phyloP scores from a whole-genome alignment of 2,329 filamentous ascomycete species.

The Epichloe festucae region DNA sequence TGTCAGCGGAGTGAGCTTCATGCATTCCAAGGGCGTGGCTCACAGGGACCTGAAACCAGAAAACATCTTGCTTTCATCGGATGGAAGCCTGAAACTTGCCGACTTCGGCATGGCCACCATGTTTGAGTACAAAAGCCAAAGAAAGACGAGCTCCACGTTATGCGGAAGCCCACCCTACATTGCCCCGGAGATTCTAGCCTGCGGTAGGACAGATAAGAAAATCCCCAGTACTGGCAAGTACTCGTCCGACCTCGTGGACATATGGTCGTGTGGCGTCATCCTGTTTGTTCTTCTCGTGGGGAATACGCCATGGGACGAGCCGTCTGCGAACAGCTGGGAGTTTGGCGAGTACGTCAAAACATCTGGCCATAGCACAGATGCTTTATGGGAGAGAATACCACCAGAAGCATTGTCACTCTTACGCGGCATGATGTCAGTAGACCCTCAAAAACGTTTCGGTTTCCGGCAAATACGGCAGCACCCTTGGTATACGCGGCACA shows the following conservation, averaged over 20 bases:
- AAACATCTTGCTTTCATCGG: slow-evolving; percentile 78
- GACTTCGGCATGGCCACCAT: slow-evolving; percentile 94
- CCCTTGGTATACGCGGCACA: slow-evolving; percentile 84
- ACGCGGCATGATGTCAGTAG: slow-evolving; percentile 83
- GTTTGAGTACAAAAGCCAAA: slow-evolving; percentile 76
- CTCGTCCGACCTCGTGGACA: slow-evolving; percentile 68
- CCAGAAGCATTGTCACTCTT: slow-evolving; percentile 64
- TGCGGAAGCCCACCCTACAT: slow-evolving; percentile 97
- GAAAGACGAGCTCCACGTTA: slow-evolving; percentile 74
- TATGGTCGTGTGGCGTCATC: slow-evolving; percentile 98
- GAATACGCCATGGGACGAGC: slow-evolving; percentile 96
- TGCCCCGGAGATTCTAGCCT: slow-evolving; percentile 73
- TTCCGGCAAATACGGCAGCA: slow-evolving; percentile 78
- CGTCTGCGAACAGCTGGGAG: slow-evolving; percentile 75
- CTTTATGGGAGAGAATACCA: slow-evolving; percentile 73
- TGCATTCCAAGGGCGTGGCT: slow-evolving; percentile 90
- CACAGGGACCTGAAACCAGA: slow-evolving; percentile 90
- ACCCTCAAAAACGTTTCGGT: slow-evolving; percentile 63
- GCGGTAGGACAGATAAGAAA: slow-evolving; percentile 32
- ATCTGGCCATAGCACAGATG: slow-evolving; percentile 69
- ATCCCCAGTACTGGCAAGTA: slow-evolving; percentile 46
- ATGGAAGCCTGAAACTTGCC: slow-evolving; percentile 82
- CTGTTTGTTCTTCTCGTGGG: slow-evolving; percentile 89
- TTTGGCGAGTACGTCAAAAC: slow-evolving; percentile 76
- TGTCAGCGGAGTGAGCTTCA: slow-evolving; percentile 79